A percentile compares a stretch with the other conserved stretches of the same genome.
These are phyloP conservation scores for Atractiella rhizophila DNA, from an alignment of 768 basidiomycete genomes.

Conservation along the genomic window DNA sequence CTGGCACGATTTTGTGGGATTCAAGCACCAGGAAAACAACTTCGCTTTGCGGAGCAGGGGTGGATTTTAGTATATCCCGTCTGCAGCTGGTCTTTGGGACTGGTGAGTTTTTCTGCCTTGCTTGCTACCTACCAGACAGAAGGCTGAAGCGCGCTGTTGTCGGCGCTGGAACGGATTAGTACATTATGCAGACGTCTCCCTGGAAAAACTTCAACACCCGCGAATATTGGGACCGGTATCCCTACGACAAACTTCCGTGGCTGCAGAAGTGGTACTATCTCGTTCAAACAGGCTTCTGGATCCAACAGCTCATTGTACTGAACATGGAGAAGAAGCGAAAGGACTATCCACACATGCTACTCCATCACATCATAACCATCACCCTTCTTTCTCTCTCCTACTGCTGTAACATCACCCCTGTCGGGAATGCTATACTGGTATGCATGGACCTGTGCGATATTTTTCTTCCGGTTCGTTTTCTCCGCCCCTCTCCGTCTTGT, in stretches of 20 bases:
- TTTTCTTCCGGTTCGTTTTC: conserved; percentile 54
- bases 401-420: conserved; percentile 54
- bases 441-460: conserved; percentile 91
- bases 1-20: conserved; percentile 50
- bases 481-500: neutral
- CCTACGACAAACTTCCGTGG: conserved; percentile 51
- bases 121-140: conserved; percentile 63
- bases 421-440: conserved; percentile 69
- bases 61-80: conserved; percentile 67
- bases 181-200: conserved; percentile 48
- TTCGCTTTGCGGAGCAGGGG: conserved; percentile 85
- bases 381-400: conserved; percentile 53
- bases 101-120: conserved; percentile 9
- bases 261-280: conserved; percentile 25
- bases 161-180: conserved; percentile 28
- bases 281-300: conserved; percentile 31
- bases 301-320: conserved; percentile 71
- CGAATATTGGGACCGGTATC: conserved; percentile 54
- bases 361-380: conserved; percentile 77
- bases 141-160: conserved; percentile 22
- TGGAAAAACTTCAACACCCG: conserved; percentile 37
- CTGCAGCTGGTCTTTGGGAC: neutral
- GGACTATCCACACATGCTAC: conserved; percentile 50
- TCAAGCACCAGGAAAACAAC: conserved; percentile 27
- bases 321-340: conserved; percentile 77